Evolutionary conservation across 768 basidiomycete genomes (phyloP).

Genomic region (Serendipita vermifera): DNA sequence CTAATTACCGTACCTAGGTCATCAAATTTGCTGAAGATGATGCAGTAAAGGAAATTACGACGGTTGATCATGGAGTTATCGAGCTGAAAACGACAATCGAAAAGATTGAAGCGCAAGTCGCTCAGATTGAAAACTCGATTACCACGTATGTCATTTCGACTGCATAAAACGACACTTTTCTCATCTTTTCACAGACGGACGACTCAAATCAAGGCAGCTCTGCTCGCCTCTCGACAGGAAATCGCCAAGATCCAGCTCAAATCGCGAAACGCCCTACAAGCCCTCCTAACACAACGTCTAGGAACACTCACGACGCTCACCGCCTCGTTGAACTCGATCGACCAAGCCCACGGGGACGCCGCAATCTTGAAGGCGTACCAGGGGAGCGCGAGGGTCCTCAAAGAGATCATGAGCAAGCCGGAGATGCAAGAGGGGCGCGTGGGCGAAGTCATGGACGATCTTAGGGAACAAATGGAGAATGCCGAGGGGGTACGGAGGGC

Average conservation of each 20-base stretch:
- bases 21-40: constrained; percentile 52
- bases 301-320: constrained; percentile 62
- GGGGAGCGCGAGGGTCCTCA: constrained; percentile 66
- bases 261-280: constrained; percentile 69
- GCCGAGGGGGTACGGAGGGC: constrained; percentile 73
- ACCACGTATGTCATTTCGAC: constrained; percentile 42
- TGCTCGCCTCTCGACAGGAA: constrained; percentile 57
- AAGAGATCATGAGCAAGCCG: constrained; percentile 64
- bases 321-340: constrained; percentile 64
- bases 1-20: constrained; percentile 33
- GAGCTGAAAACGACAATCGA: constrained; percentile 61
- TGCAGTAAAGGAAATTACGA: constrained; percentile 37
- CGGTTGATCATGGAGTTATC: constrained; percentile 72
- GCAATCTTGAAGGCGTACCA: constrained; percentile 82
- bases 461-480: constrained; percentile 71
- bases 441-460: constrained; percentile 75
- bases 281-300: constrained; percentile 59
- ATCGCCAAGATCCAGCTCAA: constrained; percentile 67
- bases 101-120: constrained; percentile 56
- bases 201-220: constrained; percentile 46
- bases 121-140: constrained; percentile 54
- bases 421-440: constrained; percentile 64
- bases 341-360: constrained; percentile 79
- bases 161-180: not conserved
- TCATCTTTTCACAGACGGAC: constrained; percentile 38